These are phyloP conservation scores for Penicillium macrosclerotiorum DNA, from an alignment of 495 filamentous ascomycete genomes.

Conservation along the genomic window DNA sequence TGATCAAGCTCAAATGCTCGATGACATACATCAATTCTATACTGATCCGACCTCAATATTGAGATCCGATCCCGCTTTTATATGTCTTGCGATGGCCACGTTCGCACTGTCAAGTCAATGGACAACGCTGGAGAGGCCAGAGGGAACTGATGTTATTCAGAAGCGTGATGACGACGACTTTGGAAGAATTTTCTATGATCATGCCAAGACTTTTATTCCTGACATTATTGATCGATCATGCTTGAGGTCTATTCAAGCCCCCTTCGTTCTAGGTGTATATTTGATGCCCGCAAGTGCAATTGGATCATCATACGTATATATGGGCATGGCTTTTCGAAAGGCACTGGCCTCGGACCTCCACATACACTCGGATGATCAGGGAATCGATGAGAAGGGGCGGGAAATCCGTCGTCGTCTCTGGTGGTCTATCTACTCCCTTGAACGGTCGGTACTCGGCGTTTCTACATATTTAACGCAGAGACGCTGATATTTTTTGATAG, in stretches of 20 bases:
- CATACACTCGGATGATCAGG: conserved; percentile 13
- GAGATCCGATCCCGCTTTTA: conserved; percentile 14
- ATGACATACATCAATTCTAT: conserved; percentile 21
- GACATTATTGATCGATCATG: conserved; percentile 19
- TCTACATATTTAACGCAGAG: background rate
- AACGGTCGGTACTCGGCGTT: conserved; percentile 13
- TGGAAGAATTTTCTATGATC: conserved; percentile 14
- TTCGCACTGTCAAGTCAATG: conserved; percentile 29
- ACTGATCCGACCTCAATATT: conserved; percentile 6
- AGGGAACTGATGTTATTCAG: background rate
- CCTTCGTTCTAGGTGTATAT: conserved; percentile 23
- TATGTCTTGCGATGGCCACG: conserved; percentile 17
- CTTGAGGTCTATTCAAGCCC: conserved; percentile 21
- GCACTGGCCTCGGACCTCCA: conserved; percentile 43
- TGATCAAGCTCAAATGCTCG: conserved; percentile 20
- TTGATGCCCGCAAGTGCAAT: conserved; percentile 22
- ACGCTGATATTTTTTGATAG: conserved; percentile 1
- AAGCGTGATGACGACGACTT: conserved; percentile 7
- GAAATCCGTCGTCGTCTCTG: conserved; percentile 22
- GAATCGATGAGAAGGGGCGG: conserved; percentile 6
- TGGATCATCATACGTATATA: conserved; percentile 23
- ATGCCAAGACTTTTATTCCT: conserved; percentile 19
- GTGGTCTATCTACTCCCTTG: conserved; percentile 30
- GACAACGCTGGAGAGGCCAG: conserved; percentile 16
- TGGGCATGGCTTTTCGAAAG: conserved; percentile 42